phyloP scores from a whole-genome alignment of 305 asterid genomes.

The Solanum hybrid region DNA sequence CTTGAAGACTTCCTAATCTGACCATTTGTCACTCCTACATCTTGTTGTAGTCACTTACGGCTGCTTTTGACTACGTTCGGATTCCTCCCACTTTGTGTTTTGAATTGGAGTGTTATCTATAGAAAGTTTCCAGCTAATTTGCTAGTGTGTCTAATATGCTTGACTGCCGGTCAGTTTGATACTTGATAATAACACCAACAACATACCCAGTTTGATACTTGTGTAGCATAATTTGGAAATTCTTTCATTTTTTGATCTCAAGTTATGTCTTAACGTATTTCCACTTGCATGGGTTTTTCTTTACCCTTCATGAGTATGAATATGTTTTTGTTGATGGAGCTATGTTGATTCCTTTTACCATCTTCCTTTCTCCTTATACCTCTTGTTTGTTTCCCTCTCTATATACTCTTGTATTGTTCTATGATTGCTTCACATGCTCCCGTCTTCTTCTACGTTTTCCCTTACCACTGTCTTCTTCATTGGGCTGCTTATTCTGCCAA shows the following conservation, averaged over 20 bases:
- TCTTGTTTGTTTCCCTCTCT: background rate
- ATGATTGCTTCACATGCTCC: background rate
- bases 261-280: background rate
- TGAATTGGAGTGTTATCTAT: background rate
- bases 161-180: background rate
- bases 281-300: background rate
- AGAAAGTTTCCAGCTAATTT: background rate
- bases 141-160: background rate
- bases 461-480: background rate
- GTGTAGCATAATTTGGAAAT: background rate
- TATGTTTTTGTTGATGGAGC: background rate
- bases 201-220: background rate
- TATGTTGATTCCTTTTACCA: background rate
- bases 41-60: background rate
- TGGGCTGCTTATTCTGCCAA: background rate
- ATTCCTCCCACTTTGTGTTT: background rate
- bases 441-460: background rate
- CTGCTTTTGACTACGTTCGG: background rate
- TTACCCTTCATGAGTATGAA: background rate
- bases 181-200: background rate
- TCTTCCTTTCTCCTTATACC: background rate
- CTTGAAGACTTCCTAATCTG: background rate
- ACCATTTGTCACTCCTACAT: background rate
- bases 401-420: background rate
- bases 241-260: background rate